Evolutionary conservation across 768 basidiomycete genomes (phyloP), one percentile per base, ranked within the genome.

Genomic region (Lepiota brunneoincarnata): DNA sequence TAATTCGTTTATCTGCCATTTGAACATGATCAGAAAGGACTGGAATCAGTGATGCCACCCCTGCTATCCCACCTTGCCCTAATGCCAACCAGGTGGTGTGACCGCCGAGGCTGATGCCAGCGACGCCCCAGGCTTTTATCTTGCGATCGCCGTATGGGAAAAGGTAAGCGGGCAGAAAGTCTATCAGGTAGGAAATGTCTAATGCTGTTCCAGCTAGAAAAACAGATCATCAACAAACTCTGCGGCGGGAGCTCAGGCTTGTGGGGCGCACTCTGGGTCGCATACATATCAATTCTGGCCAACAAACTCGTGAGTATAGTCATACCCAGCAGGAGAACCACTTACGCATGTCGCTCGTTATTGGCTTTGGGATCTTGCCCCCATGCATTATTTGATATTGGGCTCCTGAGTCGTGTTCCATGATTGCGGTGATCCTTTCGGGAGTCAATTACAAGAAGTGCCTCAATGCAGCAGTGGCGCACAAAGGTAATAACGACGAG

Each of bases 61-160:
- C 26, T 18, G 28, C 18, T 1, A 5, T 45, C 64, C 14, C 64
- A 73, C 79, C 78, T 58, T 73, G 71, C 18, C 78, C 63, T 34
- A 91, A 76, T 1, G 77, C 72, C 26, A 88, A 76, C 92, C 93
- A 95, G 0, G 89, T 76, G 0, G 90, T 78, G 64, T 97, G 92
- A 0, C 92, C 93, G 0, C 93, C 93, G 0, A 97, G 80, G 56
- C 87, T 90, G 59, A 87, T 76, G 0, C 93, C 93, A 0, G 81
- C 78, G 2, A 88, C 74, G 10, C 83, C 82, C 86, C 87, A 97
- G 52, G 82, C 76, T 5, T 70, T 75, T 35, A 95, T 77, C 12
- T 62, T 64, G 23, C 81, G 75, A 59, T 91, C 84, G 10, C 72
- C 82, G 11, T 69, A 58, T 0, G 92, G 91, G 63, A 86, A 95